Evolutionary conservation across 1,284 basidiomycete species (phyloP).

Genomic region (Sanghuangporus sanghuang): DNA sequence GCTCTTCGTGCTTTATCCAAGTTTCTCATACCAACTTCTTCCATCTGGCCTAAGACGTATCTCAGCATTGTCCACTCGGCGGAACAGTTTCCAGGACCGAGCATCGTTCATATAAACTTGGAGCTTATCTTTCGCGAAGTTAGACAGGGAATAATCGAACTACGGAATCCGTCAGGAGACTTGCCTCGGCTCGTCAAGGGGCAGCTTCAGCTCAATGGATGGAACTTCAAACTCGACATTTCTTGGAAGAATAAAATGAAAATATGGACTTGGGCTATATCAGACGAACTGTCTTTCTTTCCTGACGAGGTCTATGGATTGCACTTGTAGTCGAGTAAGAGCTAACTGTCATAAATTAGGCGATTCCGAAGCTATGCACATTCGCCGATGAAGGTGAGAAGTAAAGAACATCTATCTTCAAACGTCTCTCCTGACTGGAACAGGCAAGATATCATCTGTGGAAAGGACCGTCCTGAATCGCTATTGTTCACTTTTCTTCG

Average conservation of each 20-base stretch:
- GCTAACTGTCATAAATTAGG: background rate
- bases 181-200: constrained; percentile 9
- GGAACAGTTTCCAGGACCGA: background rate
- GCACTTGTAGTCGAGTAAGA: background rate
- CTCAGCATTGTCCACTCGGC: background rate
- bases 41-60: constrained; percentile 12
- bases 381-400: background rate
- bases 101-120: background rate
- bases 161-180: constrained; percentile 6
- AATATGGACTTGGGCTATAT: background rate
- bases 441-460: background rate
- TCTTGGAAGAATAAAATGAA: background rate
- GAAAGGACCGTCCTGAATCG: background rate
- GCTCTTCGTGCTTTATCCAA: constrained; percentile 10
- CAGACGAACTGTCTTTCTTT: constrained; percentile 2
- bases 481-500: background rate
- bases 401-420: background rate
- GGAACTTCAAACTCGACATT: constrained; percentile 5
- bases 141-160: constrained; percentile 6
- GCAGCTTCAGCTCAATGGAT: constrained; percentile 2
- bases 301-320: constrained; percentile 1
- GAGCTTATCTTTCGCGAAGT: constrained; percentile 4
- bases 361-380: background rate
- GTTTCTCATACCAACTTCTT: constrained; percentile 11
- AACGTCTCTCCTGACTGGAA: background rate